Evolutionary conservation across 768 basidiomycete species (phyloP).

Genomic region (Boletus rex-veris): DNA sequence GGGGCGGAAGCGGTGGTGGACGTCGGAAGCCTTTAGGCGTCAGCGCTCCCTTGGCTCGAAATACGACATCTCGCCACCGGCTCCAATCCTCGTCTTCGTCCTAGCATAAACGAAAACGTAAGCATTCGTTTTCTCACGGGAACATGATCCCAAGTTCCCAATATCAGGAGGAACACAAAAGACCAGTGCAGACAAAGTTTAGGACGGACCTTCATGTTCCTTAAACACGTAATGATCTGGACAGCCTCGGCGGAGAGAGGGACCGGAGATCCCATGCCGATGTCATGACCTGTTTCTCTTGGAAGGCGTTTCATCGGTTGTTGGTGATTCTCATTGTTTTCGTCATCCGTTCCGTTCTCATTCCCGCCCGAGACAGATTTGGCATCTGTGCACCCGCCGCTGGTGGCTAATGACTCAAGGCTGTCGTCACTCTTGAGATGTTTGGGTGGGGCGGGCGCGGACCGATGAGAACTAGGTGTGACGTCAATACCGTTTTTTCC

Average conservation of each 20-base stretch:
- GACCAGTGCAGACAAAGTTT: background rate
- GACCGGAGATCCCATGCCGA: constrained; percentile 84
- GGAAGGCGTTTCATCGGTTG: constrained; percentile 56
- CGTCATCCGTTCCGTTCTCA: background rate
- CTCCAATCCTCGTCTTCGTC: constrained; percentile 89
- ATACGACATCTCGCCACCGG: constrained; percentile 82
- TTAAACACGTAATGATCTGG: constrained; percentile 68
- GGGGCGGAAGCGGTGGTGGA: constrained; percentile 49
- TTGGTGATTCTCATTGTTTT: background rate
- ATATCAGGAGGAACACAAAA: background rate
- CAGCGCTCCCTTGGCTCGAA: constrained; percentile 67
- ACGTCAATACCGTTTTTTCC: constrained; percentile 82
- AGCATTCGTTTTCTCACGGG: background rate
- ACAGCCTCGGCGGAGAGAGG: constrained; percentile 76
- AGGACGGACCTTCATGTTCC: constrained; percentile 72
- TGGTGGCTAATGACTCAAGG: constrained; percentile 41
- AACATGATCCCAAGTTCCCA: background rate
- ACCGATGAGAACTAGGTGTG: constrained; percentile 61
- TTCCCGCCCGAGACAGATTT: background rate
- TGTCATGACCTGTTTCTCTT: constrained; percentile 82
- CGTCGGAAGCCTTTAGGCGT: constrained; percentile 28
- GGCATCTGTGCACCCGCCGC: background rate
- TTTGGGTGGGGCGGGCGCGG: constrained; percentile 55
- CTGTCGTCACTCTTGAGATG: constrained; percentile 37
- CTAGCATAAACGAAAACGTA: constrained; percentile 33